Base-by-base conservation (phyloP, 2,329 filamentous ascomycete species). In the Rachicladosporium sp. region DNA sequence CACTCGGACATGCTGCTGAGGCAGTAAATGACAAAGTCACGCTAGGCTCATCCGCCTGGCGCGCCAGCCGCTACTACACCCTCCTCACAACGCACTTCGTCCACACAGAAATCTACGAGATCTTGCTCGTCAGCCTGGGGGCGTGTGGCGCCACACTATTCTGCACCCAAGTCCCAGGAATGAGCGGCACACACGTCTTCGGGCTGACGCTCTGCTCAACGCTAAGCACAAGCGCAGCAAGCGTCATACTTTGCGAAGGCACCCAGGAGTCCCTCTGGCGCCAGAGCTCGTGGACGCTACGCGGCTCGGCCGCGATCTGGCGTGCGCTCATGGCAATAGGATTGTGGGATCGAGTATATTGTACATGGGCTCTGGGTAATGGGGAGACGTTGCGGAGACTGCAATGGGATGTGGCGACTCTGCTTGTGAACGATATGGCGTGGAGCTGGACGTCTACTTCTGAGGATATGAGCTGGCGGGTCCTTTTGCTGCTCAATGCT, bases 1-100 rank as follows among this genome's bases (percentile, higher is more conserved):
- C n/a, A n/a, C n/a, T n/a, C n/a, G n/a, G n/a, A n/a, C n/a, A n/a
- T n/a, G n/a, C n/a, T n/a, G n/a, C n/a, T n/a, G n/a, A n/a, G n/a
- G n/a, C n/a, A n/a, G n/a, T n/a, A n/a, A n/a, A n/a, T n/a, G n/a
- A n/a, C n/a, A n/a, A n/a, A n/a, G n/a, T n/a, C n/a, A n/a, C n/a
- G n/a, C n/a, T n/a, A n/a, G n/a, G n/a, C n/a, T n/a, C n/a, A n/a
- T n/a, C n/a, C n/a, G n/a, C n/a, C n/a, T n/a, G n/a, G n/a, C n/a
- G n/a, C n/a, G n/a, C n/a, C n/a, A 38, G 29, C 5, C 37, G 33
- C 15, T 43, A 30, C 13, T 46, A 38, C 37, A 46, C 42, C 8
- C 31, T 43, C 13, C 9, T 46, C 4, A 46, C 42, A 4, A 31
- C 36, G n/a, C 38, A 38, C 31, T 44, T 46, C 42, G 29, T 39